Evolutionary conservation across 257 asterid genomes (phyloP).

Genomic region (Scutellaria galericulata): DNA sequence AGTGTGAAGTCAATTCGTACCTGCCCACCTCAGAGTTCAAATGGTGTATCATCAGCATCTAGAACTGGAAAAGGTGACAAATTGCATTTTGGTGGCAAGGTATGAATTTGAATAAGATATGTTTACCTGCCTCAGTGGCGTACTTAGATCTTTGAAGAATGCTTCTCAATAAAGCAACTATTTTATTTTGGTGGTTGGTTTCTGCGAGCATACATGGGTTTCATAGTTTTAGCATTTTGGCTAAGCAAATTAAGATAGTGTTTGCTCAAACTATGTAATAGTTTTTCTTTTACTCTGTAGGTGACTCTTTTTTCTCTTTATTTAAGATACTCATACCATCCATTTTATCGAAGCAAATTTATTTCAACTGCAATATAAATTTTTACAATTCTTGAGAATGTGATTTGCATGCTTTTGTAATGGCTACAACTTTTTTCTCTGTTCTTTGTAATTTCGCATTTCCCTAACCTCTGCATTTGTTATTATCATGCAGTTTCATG

Average conservation of each 20-base stretch:
- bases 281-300: neutral
- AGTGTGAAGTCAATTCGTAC: no score
- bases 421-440: no score
- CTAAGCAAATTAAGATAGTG: slow-evolving; percentile 6
- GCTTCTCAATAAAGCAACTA: slow-evolving; percentile 5
- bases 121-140: neutral
- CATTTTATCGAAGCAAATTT: slow-evolving; percentile 4
- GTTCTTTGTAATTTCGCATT: no score
- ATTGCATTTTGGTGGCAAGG: no score
- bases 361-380: slow-evolving; percentile 1
- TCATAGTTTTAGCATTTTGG: neutral
- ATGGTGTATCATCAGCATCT: no score
- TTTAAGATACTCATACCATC: neutral
- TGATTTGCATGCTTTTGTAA: neutral
- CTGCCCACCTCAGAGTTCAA: no score
- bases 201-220: neutral
- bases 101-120: neutral
- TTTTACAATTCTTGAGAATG: neutral
- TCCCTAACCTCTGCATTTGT: no score
- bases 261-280: slow-evolving; percentile 3
- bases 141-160: no score
- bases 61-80: no score
- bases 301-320: neutral
- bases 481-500: no score
- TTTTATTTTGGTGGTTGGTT: neutral